Percentiles rank a stretch among this genome's conserved stretches.
Evolutionary conservation across 78 protist genomes (phyloP).

Genomic region (Capsaspora owczarzaki): DNA sequence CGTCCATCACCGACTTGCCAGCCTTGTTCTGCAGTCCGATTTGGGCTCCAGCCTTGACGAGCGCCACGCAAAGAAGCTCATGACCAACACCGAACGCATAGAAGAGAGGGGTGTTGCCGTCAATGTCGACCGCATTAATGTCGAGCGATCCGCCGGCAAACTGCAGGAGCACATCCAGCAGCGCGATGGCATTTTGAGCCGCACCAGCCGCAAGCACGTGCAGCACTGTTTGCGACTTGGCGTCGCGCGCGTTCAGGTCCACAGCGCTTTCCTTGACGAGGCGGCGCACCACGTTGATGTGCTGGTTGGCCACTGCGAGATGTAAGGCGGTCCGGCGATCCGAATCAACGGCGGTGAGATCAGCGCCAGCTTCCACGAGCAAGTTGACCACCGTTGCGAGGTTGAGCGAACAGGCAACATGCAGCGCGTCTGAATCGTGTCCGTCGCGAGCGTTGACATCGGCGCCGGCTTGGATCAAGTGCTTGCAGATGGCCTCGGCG

Average conservation of each 20-base stretch:
- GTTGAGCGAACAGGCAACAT: background rate
- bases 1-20: background rate
- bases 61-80: background rate
- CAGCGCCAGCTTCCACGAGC: background rate
- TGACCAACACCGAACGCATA: background rate
- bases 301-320: background rate
- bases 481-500: background rate
- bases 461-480: background rate
- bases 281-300: background rate
- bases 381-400: background rate
- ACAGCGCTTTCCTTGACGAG: background rate
- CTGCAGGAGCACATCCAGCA: background rate
- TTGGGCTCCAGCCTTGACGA: background rate
- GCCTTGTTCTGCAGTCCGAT: background rate
- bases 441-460: background rate
- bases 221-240: background rate
- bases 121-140: background rate
- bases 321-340: background rate
- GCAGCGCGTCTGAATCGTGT: background rate
- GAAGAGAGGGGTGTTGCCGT: constrained; percentile 1
- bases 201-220: background rate
- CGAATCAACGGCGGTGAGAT: background rate
- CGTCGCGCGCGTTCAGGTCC: background rate
- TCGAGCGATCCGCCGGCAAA: background rate
- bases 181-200: background rate